Base-by-base conservation (phyloP, 1,139 yeast species). In the Pneumocystis canis region DNA sequence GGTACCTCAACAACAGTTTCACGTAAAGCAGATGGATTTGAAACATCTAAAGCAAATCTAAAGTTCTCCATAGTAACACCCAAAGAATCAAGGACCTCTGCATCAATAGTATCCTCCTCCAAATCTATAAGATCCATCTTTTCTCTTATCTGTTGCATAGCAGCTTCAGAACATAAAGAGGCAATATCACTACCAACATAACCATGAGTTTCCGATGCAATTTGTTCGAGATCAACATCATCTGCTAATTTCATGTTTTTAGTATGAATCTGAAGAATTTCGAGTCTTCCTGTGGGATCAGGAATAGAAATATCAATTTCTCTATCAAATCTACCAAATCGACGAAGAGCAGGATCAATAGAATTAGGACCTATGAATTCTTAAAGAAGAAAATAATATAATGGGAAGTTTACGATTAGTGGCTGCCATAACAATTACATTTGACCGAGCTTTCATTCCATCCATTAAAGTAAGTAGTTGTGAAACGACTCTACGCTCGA, bases 11-110 rank as follows among this genome's bases (percentile, higher is more conserved):
- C 98, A 71, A 92, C 98, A 63, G 98, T 94, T 79, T 94, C 99
- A 80, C 99, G 95, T 71, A 94, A 82, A 4, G 99, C 99, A 67
- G 97, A 89, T 75, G 99, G 99, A 76, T 94, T 94, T 69, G 97
- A 89, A 78, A 89, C 89, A 74, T 97, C 97, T 65, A 94, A 82
- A 5, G 99, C 98, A 72, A 92, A 92, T 78, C 94, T 84, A 79
- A 94, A 94, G 82, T 94, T 92, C 70, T 94, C 98, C 97, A 90
- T 92, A 41, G 98, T 90, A 66, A 94, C 98, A 67, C 98, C 98
- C 70, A 94, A 80, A 40, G 96, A 88, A 75, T 92, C 96, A 73
- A 94, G 83, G 47, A 92, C 86, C 78, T 94, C 98, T 56, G 98
- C 97, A 74, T 90, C 98, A 71, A 94, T 92, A 69, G 95, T 94